phyloP scores from a whole-genome alignment of 352 stramenopile genomes.

The Phytophthora citrophthora region DNA sequence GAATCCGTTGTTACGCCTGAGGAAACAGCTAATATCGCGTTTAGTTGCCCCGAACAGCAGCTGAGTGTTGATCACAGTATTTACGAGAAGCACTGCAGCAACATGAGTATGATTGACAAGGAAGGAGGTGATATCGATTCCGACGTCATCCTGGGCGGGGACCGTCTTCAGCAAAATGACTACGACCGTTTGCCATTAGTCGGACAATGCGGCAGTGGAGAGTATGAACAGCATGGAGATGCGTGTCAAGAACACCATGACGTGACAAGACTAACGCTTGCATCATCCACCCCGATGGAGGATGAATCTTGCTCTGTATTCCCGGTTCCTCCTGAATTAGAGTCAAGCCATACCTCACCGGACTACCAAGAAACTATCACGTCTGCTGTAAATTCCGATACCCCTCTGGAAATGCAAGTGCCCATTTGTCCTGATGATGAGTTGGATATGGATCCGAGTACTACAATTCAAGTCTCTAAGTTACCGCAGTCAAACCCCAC shows the following conservation, averaged over 20 bases:
- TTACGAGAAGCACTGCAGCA: not conserved
- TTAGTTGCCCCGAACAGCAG: not conserved
- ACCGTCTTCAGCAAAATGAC: not conserved
- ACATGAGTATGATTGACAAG: not conserved
- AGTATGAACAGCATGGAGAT: not conserved
- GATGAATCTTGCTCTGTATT: not conserved
- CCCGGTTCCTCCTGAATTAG: not conserved
- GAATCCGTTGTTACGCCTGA: not conserved
- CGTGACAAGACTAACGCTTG: not conserved
- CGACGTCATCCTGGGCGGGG: not conserved
- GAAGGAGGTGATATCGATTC: not conserved
- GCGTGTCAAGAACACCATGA: not conserved
- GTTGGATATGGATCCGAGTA: too few species aligned
- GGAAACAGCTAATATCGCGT: not conserved
- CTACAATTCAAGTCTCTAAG: too few species aligned
- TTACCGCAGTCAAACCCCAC: too few species aligned
- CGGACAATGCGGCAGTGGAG: not conserved
- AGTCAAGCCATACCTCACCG: not conserved
- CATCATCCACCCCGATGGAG: not conserved
- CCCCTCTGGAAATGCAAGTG: not conserved
- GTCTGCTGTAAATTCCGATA: not conserved
- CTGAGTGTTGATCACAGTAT: not conserved
- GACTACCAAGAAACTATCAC: not conserved
- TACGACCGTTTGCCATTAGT: not conserved
- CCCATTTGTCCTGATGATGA: not conserved